Percentiles rank a stretch among this genome's conserved stretches.
phyloP scores from a whole-genome alignment of 78 protist species.

The Blattamonas nauphoetae region DNA sequence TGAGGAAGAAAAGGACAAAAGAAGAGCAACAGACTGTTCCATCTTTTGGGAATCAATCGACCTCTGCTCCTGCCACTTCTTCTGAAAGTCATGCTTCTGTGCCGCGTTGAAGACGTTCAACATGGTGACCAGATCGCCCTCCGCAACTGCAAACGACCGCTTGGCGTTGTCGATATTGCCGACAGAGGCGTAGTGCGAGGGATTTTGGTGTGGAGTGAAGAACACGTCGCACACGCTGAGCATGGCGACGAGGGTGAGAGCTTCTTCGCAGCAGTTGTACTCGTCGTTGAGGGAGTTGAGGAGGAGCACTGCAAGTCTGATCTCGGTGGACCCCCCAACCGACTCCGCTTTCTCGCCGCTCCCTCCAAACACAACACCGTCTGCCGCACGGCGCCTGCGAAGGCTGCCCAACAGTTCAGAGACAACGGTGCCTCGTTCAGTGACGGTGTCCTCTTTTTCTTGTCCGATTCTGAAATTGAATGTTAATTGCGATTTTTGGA shows the following conservation, averaged over 20 bases:
- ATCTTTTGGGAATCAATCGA: neutral
- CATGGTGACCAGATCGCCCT: constrained; percentile 22
- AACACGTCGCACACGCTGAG: neutral
- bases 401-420: no score
- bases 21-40: neutral
- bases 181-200: neutral
- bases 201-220: neutral
- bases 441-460: no score
- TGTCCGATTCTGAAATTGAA: no score
- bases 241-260: neutral
- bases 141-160: constrained; percentile 3
- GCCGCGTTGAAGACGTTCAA: constrained; percentile 13
- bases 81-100: neutral
- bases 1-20: neutral
- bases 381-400: no score
- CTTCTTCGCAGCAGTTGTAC: neutral
- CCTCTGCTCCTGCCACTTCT: neutral
- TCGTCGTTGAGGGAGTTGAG: no score
- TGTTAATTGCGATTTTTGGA: no score
- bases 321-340: no score
- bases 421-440: no score
- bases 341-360: no score
- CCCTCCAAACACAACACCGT: no score
- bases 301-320: no score
- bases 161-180: neutral